Base-by-base conservation (phyloP, 2,329 filamentous ascomycete species). In the Beauveria scarabaeidicola region DNA sequence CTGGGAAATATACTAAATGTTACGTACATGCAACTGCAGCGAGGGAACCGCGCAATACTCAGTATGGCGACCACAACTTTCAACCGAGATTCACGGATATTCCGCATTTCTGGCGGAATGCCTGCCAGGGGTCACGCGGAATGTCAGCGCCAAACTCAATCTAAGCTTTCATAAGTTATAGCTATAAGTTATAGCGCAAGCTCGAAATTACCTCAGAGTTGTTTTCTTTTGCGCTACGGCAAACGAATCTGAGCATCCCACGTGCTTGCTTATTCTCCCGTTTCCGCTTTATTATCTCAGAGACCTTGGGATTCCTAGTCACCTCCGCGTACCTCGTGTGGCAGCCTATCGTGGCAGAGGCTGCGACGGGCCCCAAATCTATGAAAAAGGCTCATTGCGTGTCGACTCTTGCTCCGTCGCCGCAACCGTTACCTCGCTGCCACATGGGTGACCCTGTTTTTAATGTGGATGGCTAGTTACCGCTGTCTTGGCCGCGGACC, bases 381-480 rank as follows among this genome's bases (percentile, higher is more conserved):
- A 41, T 29, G 36, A 41, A 40, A n/a, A 25, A 53, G 23, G 10
- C 19, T 15, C 32, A 51, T 27, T 51, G 27, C 47, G 27, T 32
- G 5, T 54, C n/a, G 11, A 2, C 40, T 54, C 25, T 3, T 10
- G 29, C 36, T 58, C 32, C 46, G 40, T 23, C 27, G 32, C 53
- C 44, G 21, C n/a, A 51, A 41, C 23, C 32, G 32, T 36, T 36
- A 11, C 51, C 41, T 60, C 47, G 46, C 46, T 51, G 59, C 59
- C 59, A 60, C 59, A 60, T 60, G 52, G 59, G 15, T 17, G 59
- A n/a, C 52, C 59, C 59, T 60, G 52, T 60, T 60, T 60, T 57
- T 44, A 60, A 29, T 56, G 40, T 60, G 59, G 59, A 13, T 40
- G 52, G 15, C 23, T 25, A n/a, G n/a, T n/a, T n/a, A 13, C 8